A percentile compares a stretch with the other conserved stretches of the same genome.
Conservation (phyloP, 331 rosid genomes). For the Rhamnella rubrinervis region DNA sequence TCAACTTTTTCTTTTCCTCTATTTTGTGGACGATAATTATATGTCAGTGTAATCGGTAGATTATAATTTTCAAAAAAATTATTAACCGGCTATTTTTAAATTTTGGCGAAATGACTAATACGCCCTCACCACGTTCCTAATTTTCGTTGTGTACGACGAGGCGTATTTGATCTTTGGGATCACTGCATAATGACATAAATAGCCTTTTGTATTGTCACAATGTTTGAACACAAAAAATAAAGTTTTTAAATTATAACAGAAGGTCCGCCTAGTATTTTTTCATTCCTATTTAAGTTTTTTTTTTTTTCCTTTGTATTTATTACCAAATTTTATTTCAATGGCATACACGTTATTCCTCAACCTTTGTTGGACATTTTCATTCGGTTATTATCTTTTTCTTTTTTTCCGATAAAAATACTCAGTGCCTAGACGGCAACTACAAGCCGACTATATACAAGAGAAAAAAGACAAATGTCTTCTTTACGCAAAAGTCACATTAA, state of each 20-base stretch:
- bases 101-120: constrained; percentile 9
- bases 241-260: too few species aligned
- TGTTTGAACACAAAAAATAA: too few species aligned
- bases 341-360: too few species aligned
- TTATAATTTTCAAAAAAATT: constrained; percentile 37
- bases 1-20: neutral
- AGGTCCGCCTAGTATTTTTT: too few species aligned
- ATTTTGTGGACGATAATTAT: constrained; percentile 2
- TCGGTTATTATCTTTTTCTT: too few species aligned
- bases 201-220: neutral
- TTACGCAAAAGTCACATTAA: constrained; percentile 18
- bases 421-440: neutral
- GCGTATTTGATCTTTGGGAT: neutral
- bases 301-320: too few species aligned
- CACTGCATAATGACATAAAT: neutral
- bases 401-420: too few species aligned
- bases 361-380: too few species aligned
- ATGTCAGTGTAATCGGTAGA: constrained; percentile 24
- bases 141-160: constrained; percentile 1
- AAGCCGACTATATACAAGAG: neutral
- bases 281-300: too few species aligned
- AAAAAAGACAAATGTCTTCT: constrained; percentile 2
- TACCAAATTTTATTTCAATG: too few species aligned
- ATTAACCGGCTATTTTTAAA: constrained; percentile 43
- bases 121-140: constrained; percentile 10